A percentile compares a stretch with the other conserved stretches of the same genome.
Evolutionary conservation across 2,329 filamentous ascomycete genomes (phyloP).

Genomic region (Pezicula radicicola): DNA sequence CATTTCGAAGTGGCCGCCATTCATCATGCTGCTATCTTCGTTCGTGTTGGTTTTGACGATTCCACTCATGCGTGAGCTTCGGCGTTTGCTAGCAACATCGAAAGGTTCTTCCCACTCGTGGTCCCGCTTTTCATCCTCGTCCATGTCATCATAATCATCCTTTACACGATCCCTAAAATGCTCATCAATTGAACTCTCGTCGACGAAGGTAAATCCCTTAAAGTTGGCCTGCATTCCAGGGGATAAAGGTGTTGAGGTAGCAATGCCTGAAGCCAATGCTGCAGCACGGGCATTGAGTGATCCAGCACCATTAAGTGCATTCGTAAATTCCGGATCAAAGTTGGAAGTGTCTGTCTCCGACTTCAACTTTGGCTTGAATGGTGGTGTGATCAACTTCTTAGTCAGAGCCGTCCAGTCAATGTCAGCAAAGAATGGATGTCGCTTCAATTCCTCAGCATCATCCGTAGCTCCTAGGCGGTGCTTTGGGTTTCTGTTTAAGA

Average conservation of each 20-base stretch:
- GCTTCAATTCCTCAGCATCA: conserved; percentile 92
- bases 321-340: conserved; percentile 98
- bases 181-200: conserved; percentile 90
- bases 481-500: conserved; percentile 95
- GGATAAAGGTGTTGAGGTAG: conserved; percentile 86
- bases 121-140: conserved; percentile 51
- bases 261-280: conserved; percentile 79
- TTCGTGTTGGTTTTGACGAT: conserved; percentile 54
- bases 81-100: conserved; percentile 43
- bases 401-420: conserved; percentile 87
- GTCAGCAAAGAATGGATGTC: conserved; percentile 90
- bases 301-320: conserved; percentile 80
- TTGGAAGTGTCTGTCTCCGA: conserved; percentile 96
- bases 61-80: conserved; percentile 59
- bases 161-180: conserved; percentile 60
- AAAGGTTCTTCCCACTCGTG: conserved; percentile 30
- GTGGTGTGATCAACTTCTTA: conserved; percentile 90
- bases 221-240: conserved; percentile 98
- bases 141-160: conserved; percentile 59
- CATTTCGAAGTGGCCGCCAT: conserved; percentile 60
- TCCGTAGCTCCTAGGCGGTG: conserved; percentile 87
- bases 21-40: conserved; percentile 59
- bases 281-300: conserved; percentile 91
- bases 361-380: conserved; percentile 97
- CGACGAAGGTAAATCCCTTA: conserved; percentile 98